Percentiles rank a stretch among this genome's conserved stretches.
Evolutionary conservation across 345 rosid species (phyloP).

Genomic region (Salix exigua): DNA sequence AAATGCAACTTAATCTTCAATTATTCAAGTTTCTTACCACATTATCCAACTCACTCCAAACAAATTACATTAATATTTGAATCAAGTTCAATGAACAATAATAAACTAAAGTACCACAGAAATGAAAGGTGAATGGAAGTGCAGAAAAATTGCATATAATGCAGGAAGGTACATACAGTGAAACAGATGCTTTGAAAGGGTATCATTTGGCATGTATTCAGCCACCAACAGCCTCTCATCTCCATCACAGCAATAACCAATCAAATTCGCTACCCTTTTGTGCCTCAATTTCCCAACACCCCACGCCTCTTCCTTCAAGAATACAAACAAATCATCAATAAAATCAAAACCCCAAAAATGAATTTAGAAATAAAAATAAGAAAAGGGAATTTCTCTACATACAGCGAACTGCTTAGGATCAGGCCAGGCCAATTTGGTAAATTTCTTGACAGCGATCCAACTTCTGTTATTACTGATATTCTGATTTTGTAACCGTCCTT

Average conservation of each 20-base stretch:
- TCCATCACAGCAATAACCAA: slow-evolving; percentile 92
- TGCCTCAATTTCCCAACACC: slow-evolving; percentile 79
- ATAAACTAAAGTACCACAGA: background rate
- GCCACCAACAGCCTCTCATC: slow-evolving; percentile 92
- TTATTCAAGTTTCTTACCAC: background rate
- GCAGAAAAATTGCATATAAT: slow-evolving; percentile 38
- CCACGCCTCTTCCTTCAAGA: slow-evolving; percentile 62
- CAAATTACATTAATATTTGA: background rate
- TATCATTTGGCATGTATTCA: slow-evolving; percentile 83
- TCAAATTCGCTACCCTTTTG: slow-evolving; percentile 69
- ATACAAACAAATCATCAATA: background rate
- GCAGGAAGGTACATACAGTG: slow-evolving; percentile 60
- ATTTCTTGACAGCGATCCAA: slow-evolving; percentile 77
- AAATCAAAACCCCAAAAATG: slow-evolving; percentile 20
- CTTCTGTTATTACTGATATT: slow-evolving; percentile 31
- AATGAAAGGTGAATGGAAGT: slow-evolving; percentile 1
- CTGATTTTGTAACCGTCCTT: slow-evolving; percentile 51
- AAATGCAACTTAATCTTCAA: background rate
- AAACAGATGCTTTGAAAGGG: slow-evolving; percentile 77
- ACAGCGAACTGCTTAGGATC: slow-evolving; percentile 86
- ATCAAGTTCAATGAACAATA: background rate
- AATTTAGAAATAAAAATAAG: background rate
- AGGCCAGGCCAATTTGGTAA: slow-evolving; percentile 78
- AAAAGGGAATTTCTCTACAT: background rate
- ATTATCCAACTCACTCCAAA: background rate